These are phyloP conservation scores for Thalassiosira exigua DNA, from an alignment of 352 stramenopile genomes.

Conservation along the genomic window DNA sequence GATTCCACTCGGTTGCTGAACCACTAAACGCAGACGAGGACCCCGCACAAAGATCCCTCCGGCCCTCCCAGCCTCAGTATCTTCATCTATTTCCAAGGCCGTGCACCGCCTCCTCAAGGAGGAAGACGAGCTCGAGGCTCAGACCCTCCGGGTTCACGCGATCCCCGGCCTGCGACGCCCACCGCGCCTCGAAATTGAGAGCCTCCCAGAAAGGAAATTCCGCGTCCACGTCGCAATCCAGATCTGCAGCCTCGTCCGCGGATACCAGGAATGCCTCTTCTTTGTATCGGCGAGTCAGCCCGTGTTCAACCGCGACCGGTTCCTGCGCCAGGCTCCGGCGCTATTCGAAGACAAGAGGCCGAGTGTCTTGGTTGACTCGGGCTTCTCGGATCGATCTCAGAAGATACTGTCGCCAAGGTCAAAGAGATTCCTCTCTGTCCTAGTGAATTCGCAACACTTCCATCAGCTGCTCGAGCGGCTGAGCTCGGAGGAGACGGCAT, in stretches of 20 bases:
- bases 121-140: slow-evolving; percentile 77
- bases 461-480: slow-evolving; percentile 79
- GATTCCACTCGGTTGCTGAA: no score
- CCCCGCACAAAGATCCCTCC: slow-evolving; percentile 66
- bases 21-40: slow-evolving; percentile 40
- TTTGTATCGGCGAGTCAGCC: slow-evolving; percentile 71
- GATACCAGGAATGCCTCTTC: slow-evolving; percentile 83
- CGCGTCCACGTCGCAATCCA: slow-evolving; percentile 79
- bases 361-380: slow-evolving; percentile 43
- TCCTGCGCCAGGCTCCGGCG: slow-evolving; percentile 78
- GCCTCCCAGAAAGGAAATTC: slow-evolving; percentile 78
- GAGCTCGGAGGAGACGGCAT: slow-evolving; percentile 64
- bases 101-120: slow-evolving; percentile 74
- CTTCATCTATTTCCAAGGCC: slow-evolving; percentile 78
- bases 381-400: slow-evolving; percentile 20
- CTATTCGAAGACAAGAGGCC: slow-evolving; percentile 75
- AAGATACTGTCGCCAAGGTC: slow-evolving; percentile 73
- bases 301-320: slow-evolving; percentile 85
- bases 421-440: slow-evolving; percentile 78
- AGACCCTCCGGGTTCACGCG: slow-evolving; percentile 52
- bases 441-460: slow-evolving; percentile 85
- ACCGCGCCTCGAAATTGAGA: slow-evolving; percentile 78
- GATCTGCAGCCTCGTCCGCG: slow-evolving; percentile 79
- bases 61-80: slow-evolving; percentile 76
- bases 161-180: slow-evolving; percentile 59